Conservation (phyloP, 768 basidiomycete species). For the Mrakia hoshinonis region DNA sequence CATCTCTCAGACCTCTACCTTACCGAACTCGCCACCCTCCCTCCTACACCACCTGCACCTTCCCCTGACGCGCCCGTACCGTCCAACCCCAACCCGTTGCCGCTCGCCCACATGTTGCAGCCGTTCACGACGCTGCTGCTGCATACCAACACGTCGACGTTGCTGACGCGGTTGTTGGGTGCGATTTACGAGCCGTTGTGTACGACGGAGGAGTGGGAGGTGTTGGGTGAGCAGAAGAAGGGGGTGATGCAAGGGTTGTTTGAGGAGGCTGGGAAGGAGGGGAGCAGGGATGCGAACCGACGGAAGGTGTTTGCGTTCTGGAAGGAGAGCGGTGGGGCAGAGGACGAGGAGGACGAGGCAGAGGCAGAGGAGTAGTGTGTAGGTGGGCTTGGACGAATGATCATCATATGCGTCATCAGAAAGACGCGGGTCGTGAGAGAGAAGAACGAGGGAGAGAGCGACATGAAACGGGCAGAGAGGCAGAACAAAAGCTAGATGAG, state of each 20-base stretch:
- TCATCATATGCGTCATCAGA: too few relatives aligned
- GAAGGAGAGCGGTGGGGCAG: slow-evolving; percentile 49
- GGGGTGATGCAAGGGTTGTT: slow-evolving; percentile 59
- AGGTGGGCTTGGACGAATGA: too few relatives aligned
- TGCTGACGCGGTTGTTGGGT: slow-evolving; percentile 64
- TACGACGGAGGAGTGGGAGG: slow-evolving; percentile 23
- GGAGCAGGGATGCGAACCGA: slow-evolving; percentile 69
- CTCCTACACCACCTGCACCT: slow-evolving; percentile 5
- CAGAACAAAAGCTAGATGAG: too few relatives aligned
- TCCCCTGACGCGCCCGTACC: neutral
- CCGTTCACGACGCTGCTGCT: slow-evolving; percentile 71
- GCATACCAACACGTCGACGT: slow-evolving; percentile 53
- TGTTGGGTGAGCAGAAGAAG: slow-evolving; percentile 44
- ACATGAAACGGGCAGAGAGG: too few relatives aligned
- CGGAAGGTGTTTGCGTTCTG: slow-evolving; percentile 75
- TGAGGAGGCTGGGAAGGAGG: slow-evolving; percentile 60
- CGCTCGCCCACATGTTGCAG: slow-evolving; percentile 50
- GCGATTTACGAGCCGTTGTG: slow-evolving; percentile 64
- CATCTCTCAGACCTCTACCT: slow-evolving; percentile 85
- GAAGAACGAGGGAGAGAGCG: too few relatives aligned
- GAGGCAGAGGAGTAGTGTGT: neutral
- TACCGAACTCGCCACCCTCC: slow-evolving; percentile 66
- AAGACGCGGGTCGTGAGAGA: too few relatives aligned
- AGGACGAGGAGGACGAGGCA: slow-evolving; percentile 31
- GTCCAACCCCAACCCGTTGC: slow-evolving; percentile 41